Base-by-base conservation (phyloP, 2,329 filamentous ascomycete genomes). In the Diaporthe sp. region DNA sequence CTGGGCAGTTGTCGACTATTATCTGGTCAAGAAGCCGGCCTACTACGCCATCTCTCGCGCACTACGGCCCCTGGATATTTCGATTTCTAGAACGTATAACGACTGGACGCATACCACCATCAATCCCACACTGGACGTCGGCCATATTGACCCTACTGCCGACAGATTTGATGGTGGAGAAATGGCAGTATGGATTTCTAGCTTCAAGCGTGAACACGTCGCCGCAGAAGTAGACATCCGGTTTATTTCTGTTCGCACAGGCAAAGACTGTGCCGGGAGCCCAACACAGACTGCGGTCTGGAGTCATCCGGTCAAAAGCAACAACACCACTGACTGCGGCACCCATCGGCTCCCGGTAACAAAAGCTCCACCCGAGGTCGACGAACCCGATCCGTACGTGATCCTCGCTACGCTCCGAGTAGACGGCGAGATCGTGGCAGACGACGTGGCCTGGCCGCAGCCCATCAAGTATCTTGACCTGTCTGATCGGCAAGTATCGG, bases 31-130 rank as follows among this genome's bases (percentile, higher is more conserved):
- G 31, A 97, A 97, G 84, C 91, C 92, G 70, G 93, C 94, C 3
- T 97, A 95, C 84, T 95, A 91, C 81, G 91, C 94, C 0, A 93
- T 96, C 81, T 93, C 94, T 84, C 89, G 94, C 57, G 94, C 94
- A 81, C 91, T 96, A 87, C 92, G 93, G 15, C 90, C 92, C 0
- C 82, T 96, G 10, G 92, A 91, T 1, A 88, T 95, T 13, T 70
- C 65, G 4, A 55, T 55, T 31, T 70, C 65, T n/a, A 55, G 65
- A 15, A 42, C 65, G 5, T 70, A 70, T 4, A 39, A 70, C 25
- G 65, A 70, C 34, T 70, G 65, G 65, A 70, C 65, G 8, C 65
- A 42, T 28, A 55, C 47, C 15, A 70, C 65, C 5, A 70, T 70
- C 4, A 70, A 70, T 55, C 49, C 65, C 0, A 70, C 65, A 1